A percentile compares a stretch with the other conserved stretches of the same genome.
Evolutionary conservation across 176 grass and related monocot species (phyloP).

Genomic region (Typha latifolia): DNA sequence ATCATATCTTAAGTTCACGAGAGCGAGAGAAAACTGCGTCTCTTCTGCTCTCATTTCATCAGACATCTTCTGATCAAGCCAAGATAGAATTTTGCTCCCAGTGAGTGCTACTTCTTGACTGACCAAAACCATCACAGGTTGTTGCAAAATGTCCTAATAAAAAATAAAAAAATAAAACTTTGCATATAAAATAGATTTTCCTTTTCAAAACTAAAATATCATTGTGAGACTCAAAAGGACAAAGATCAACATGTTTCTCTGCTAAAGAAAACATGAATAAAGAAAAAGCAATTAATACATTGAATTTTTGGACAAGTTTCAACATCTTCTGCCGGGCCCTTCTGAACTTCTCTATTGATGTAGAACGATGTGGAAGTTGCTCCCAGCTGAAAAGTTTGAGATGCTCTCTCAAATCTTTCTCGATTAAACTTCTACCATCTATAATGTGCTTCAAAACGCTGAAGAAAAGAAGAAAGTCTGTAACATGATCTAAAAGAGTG

Average conservation of each 20-base stretch:
- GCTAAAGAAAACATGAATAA: background rate
- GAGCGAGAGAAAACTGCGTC: constrained; percentile 57
- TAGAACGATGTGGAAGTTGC: constrained; percentile 42
- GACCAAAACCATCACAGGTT: constrained; percentile 52
- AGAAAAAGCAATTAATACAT: constrained; percentile 32
- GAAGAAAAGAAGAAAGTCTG: constrained; percentile 9
- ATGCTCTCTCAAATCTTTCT: constrained; percentile 68
- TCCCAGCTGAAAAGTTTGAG: constrained; percentile 85
- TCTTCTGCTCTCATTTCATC: constrained; percentile 31
- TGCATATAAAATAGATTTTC: too few relatives aligned
- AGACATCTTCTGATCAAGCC: constrained; percentile 64
- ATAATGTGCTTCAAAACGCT: constrained; percentile 65
- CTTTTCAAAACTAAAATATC: too few relatives aligned
- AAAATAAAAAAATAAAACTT: constrained; percentile 9
- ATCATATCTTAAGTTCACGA: constrained; percentile 32
- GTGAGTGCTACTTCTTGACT: constrained; percentile 35
- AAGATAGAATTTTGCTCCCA: constrained; percentile 49
- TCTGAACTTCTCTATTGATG: constrained; percentile 76
- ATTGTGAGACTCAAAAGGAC: too few relatives aligned
- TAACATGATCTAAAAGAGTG: constrained; percentile 18
- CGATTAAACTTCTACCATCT: constrained; percentile 41
- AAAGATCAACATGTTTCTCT: too few relatives aligned
- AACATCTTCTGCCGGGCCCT: constrained; percentile 62
- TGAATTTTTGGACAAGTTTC: constrained; percentile 57
- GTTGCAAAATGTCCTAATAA: constrained; percentile 53